These are phyloP conservation scores for Peronospora belbahrii DNA, from an alignment of 352 stramenopile genomes.

Conservation along the genomic window DNA sequence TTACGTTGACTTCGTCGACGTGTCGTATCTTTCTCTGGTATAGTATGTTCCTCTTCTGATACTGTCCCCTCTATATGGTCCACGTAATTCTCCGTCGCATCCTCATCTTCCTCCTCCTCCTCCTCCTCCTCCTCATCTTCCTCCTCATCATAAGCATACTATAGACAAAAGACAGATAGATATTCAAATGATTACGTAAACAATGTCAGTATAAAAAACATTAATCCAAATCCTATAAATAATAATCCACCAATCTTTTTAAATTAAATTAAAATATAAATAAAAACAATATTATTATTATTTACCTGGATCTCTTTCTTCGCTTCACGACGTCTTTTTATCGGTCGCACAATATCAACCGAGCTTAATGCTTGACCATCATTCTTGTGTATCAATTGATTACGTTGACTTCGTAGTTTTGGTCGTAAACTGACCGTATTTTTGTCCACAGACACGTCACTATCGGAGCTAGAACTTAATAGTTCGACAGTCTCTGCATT, in stretches of 20 bases:
- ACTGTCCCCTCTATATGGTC: slow-evolving; percentile 24
- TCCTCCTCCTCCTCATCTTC: slow-evolving; percentile 16
- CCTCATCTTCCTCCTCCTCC: slow-evolving; percentile 23
- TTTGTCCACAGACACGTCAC: slow-evolving; percentile 10
- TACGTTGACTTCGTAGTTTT: slow-evolving; percentile 35
- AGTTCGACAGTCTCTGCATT: slow-evolving; percentile 15
- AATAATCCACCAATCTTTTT: too few species aligned
- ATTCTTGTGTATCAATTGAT: slow-evolving; percentile 2
- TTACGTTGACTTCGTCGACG: slow-evolving; percentile 34
- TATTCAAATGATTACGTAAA: slow-evolving; percentile 9
- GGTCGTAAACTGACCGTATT: slow-evolving; percentile 23
- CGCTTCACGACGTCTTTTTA: slow-evolving; percentile 20
- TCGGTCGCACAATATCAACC: slow-evolving; percentile 9
- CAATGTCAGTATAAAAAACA: slow-evolving; percentile 5
- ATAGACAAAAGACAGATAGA: not conserved
- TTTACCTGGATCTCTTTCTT: slow-evolving; percentile 23
- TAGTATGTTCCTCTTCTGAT: slow-evolving; percentile 17
- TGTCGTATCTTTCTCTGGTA: slow-evolving; percentile 18
- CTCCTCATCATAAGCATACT: slow-evolving; percentile 2
- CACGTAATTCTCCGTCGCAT: slow-evolving; percentile 35
- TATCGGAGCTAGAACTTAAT: slow-evolving; percentile 26
- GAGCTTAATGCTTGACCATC: slow-evolving; percentile 11
- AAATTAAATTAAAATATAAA: not conserved
- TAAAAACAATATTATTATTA: too few species aligned
- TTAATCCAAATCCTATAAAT: too few species aligned